These are phyloP conservation scores for Penicillium goetzii DNA, from an alignment of 495 filamentous ascomycete genomes.

Conservation along the genomic window DNA sequence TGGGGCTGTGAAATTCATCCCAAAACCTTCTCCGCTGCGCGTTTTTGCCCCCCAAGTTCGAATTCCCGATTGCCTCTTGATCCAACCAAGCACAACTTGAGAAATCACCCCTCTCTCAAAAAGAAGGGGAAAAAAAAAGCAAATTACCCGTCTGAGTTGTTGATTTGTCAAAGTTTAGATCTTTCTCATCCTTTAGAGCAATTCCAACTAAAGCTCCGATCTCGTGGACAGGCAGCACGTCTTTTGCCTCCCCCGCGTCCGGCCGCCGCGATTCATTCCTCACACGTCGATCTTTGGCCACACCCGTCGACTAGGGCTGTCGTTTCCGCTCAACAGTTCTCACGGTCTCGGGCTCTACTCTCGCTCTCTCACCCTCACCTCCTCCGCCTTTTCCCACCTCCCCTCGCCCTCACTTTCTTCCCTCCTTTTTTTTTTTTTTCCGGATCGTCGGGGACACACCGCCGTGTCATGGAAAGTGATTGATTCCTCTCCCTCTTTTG, in stretches of 20 bases:
- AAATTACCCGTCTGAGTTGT: background rate
- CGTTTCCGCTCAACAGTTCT: conserved; percentile 21
- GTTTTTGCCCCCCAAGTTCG: background rate
- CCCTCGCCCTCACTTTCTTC: conserved; percentile 18
- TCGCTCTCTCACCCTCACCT: conserved; percentile 9
- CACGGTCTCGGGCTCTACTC: conserved; percentile 2
- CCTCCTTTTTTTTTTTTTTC: conserved; percentile 10
- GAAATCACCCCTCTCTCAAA: background rate
- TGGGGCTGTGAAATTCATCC: background rate
- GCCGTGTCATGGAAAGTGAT: conserved; percentile 49
- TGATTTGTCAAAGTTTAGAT: conserved; percentile 13
- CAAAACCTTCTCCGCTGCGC: conserved; percentile 4
- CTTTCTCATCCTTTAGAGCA: background rate
- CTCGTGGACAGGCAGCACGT: conserved; percentile 17
- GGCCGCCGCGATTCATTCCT: conserved; percentile 29
- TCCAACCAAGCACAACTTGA: background rate
- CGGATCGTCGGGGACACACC: conserved; percentile 16
- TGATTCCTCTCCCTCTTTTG: conserved; percentile 25
- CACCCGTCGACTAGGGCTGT: conserved; percentile 33
- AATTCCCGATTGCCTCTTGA: background rate
- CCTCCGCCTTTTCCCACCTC: conserved; percentile 27
- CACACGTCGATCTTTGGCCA: conserved; percentile 32
- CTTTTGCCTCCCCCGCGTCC: conserved; percentile 19
- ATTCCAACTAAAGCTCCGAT: conserved; percentile 21
- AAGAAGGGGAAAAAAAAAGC: background rate